Evolutionary conservation across 2,329 filamentous ascomycete species (phyloP), one percentile per base, ranked within the genome.

Genomic region (Camillea tinctor): DNA sequence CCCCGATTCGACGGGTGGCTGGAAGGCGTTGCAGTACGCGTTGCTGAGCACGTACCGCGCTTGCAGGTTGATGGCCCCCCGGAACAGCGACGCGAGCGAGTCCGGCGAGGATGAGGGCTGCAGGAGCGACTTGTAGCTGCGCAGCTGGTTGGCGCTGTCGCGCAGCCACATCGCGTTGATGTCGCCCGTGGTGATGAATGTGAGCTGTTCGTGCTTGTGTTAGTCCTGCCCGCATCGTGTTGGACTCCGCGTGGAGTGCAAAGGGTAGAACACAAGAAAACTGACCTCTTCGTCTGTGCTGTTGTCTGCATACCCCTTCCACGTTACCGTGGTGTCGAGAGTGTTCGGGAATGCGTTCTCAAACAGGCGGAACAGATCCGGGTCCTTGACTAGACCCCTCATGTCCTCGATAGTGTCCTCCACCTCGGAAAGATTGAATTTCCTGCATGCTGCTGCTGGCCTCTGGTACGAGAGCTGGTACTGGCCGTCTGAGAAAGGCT

Each of bases 21-120:
- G 93, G 76, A 97, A 98, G 44, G 93, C 91, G 75, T 97, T 97
- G 81, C 94, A 98, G 77, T 93, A 94, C 1, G 94, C 93, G 7
- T 83, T 82, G 11, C 82, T 81, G 56, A 86, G 79, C 54, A 93
- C 77, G 73, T 92, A 92, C 59, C 90, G 83, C 6, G 88, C 83
- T 71, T 93, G 90, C 1, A 92, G 82, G 72, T 93, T 93, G 73
- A 93, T 91, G 26, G 88, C 87, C 24, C 90, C 90, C 23, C 89
- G 84, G 74, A 86, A 92, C 4, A 93, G 78, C 55, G 84, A 85
- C 24, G 88, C 89, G 48, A 93, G 78, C 4, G 84, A 86, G 67
- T 86, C 76, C 8, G 76, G 70, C n/a, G 79, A 79, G 24, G 75
- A 74, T 58, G 81, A 80, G 17, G 81, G 78, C 58, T 79, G 80